Percentiles rank a stretch among this genome's conserved stretches.
These are phyloP conservation scores for Monosporascus sp. DNA, from an alignment of 2,329 filamentous ascomycete species.

Conservation along the genomic window DNA sequence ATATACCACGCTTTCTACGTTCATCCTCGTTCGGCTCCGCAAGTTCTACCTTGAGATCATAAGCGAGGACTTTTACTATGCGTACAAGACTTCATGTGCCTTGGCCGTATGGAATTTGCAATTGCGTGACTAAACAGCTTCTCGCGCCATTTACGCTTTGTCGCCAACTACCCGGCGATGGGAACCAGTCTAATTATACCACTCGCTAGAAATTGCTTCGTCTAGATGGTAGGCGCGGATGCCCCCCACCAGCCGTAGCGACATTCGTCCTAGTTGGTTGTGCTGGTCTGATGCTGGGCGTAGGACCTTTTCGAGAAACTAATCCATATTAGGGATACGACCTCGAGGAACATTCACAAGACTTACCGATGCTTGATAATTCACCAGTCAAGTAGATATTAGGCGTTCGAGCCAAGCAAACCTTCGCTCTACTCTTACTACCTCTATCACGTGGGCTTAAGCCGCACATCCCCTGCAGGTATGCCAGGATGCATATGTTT, in stretches of 20 bases:
- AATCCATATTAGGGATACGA: background rate
- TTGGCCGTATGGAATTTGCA: background rate
- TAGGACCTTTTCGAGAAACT: background rate
- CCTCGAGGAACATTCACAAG: background rate
- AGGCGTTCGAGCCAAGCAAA: background rate
- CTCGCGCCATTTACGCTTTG: background rate
- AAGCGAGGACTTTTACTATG: background rate
- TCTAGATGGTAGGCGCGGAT: background rate
- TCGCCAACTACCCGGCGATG: background rate
- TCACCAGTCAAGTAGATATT: background rate
- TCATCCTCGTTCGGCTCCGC: too few relatives aligned
- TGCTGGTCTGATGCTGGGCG: too few relatives aligned
- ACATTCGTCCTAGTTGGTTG: too few relatives aligned
- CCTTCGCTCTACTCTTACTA: background rate
- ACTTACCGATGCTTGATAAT: background rate
- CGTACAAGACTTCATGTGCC: background rate
- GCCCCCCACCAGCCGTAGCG: background rate
- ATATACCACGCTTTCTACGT: too few relatives aligned
- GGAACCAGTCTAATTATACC: background rate
- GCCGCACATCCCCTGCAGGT: background rate
- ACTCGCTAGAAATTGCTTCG: background rate
- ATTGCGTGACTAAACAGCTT: background rate
- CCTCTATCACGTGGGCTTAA: background rate
- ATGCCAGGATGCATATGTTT: background rate
- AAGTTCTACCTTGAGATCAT: too few relatives aligned